Conservation (phyloP, 768 basidiomycete genomes). For the Leccinum arenicola region DNA sequence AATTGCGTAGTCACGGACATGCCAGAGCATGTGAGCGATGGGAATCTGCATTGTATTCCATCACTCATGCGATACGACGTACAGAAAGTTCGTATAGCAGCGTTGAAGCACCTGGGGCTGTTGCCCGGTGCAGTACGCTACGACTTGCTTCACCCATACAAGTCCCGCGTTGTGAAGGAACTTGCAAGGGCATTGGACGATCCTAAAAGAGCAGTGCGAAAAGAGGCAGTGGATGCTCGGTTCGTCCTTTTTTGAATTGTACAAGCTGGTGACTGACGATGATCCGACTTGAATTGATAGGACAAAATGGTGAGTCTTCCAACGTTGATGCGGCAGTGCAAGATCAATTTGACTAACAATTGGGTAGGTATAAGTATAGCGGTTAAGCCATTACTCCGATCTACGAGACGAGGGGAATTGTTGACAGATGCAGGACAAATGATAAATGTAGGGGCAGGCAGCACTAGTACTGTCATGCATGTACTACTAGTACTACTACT, state of each 20-base stretch:
- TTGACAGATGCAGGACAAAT: too few species aligned
- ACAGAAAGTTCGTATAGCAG: constrained; percentile 73
- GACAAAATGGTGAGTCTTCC: constrained; percentile 26
- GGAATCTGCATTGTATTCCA: neutral
- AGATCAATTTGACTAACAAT: neutral
- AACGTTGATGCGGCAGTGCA: too few species aligned
- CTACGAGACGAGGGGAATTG: neutral
- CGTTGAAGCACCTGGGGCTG: constrained; percentile 69
- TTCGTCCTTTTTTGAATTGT: constrained; percentile 16
- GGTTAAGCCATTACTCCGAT: constrained; percentile 9
- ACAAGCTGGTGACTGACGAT: constrained; percentile 3
- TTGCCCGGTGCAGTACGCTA: constrained; percentile 80
- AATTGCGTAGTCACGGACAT: constrained; percentile 51
- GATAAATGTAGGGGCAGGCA: neutral
- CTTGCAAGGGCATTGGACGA: constrained; percentile 82
- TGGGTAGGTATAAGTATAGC: constrained; percentile 28
- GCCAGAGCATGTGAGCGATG: constrained; percentile 51
- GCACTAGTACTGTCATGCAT: too few species aligned
- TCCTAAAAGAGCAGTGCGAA: constrained; percentile 79
- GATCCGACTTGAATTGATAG: constrained; percentile 7
- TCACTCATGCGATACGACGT: constrained; percentile 1
- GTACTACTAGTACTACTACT: too few species aligned
- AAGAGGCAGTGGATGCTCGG: constrained; percentile 85
- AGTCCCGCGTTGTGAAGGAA: constrained; percentile 67
- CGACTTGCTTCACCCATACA: constrained; percentile 79